Evolutionary conservation across 2,329 filamentous ascomycete species (phyloP).

Genomic region (Arthrobotrys iridis): DNA sequence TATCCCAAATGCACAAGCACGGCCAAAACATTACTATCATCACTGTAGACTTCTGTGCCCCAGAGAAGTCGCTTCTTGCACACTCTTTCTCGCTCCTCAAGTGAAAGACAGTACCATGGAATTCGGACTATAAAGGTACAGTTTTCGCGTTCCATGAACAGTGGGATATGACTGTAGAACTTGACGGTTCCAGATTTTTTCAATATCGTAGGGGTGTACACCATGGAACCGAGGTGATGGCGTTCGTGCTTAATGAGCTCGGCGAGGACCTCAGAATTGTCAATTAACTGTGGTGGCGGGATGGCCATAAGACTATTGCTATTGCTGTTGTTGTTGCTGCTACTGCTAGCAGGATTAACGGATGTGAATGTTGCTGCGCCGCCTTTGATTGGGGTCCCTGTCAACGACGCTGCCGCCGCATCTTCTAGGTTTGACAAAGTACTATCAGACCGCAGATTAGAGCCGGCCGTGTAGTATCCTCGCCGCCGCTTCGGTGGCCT

Average conservation of each 20-base stretch:
- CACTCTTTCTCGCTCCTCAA: constrained; percentile 80
- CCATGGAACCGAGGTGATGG: constrained; percentile 57
- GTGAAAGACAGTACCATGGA: constrained; percentile 77
- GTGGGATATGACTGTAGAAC: constrained; percentile 71
- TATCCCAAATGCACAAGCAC: constrained; percentile 94
- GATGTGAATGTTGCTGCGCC: constrained; percentile 9
- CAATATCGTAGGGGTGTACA: constrained; percentile 57
- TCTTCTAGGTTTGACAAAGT: constrained; percentile 46
- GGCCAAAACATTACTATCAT: constrained; percentile 92
- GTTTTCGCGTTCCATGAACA: constrained; percentile 81
- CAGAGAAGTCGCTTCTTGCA: constrained; percentile 82
- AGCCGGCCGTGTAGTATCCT: constrained; percentile 20
- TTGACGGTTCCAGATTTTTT: constrained; percentile 66
- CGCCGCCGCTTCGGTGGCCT: constrained; percentile 34
- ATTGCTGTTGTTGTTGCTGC: constrained; percentile 1
- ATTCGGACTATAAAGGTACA: constrained; percentile 91
- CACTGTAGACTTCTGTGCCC: constrained; percentile 94
- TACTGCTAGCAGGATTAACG: neutral
- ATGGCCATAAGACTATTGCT: constrained; percentile 32
- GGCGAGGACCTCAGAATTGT: constrained; percentile 56
- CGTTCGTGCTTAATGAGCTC: constrained; percentile 56
- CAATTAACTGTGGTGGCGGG: constrained; percentile 57
- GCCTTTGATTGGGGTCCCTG: constrained; percentile 27
- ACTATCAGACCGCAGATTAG: constrained; percentile 38
- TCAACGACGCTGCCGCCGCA: constrained; percentile 7